Evolutionary conservation across 2,329 filamentous ascomycete species (phyloP).

Genomic region (Taxawa tesnikishii): DNA sequence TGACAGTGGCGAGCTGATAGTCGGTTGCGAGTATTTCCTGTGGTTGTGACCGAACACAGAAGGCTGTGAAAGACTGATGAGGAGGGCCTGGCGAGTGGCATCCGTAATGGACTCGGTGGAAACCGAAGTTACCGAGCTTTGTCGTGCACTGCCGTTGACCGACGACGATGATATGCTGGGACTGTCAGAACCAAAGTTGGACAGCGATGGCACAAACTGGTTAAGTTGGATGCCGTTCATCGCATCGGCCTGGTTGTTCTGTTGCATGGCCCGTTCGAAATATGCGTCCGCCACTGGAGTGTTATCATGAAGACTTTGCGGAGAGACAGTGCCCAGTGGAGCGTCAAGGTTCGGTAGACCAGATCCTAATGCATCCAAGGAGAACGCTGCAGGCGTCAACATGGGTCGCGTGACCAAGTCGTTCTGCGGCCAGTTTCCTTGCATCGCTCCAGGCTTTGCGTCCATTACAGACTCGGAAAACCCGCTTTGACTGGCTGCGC

Average conservation of each 20-base stretch:
- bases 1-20: conserved; percentile 41
- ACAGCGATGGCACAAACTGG: conserved; percentile 43
- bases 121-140: conserved; percentile 47
- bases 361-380: conserved; percentile 60
- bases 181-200: conserved; percentile 59
- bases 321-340: conserved; percentile 60
- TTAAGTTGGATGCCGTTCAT: conserved; percentile 36
- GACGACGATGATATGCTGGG: conserved; percentile 51
- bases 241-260: conserved; percentile 55
- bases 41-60: conserved; percentile 39
- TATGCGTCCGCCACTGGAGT: conserved; percentile 57
- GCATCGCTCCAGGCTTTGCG: conserved; percentile 15
- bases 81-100: conserved; percentile 49
- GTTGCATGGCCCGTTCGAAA: conserved; percentile 57
- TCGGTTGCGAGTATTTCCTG: conserved; percentile 48
- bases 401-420: conserved; percentile 57
- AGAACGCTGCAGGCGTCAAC: conserved; percentile 54
- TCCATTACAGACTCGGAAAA: conserved; percentile 89
- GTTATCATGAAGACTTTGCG: conserved; percentile 61
- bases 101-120: conserved; percentile 56
- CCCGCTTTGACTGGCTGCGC: conserved; percentile 82
- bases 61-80: conserved; percentile 49
- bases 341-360: conserved; percentile 67
- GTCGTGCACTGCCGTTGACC: conserved; percentile 52
- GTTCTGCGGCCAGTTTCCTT: conserved; percentile 50